Percentiles rank a stretch among this genome's conserved stretches.
Evolutionary conservation across 164 flowering plant species (phyloP).

Genomic region (Platanus orientalis): DNA sequence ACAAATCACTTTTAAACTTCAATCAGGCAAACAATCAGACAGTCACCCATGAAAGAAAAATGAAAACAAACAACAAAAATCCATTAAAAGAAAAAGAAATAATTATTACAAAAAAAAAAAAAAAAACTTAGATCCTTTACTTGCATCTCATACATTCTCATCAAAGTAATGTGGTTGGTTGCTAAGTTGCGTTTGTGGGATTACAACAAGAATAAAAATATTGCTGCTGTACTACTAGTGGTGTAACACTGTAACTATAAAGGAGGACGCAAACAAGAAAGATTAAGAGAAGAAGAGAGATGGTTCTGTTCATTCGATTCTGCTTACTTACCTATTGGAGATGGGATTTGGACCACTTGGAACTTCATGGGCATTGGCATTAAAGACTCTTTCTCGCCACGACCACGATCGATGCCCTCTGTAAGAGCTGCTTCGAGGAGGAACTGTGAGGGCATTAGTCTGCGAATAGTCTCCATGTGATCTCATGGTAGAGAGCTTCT

Average conservation of each 20-base stretch:
- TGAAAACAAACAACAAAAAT: not conserved
- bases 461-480: slow-evolving; percentile 7
- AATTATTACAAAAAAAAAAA: not conserved
- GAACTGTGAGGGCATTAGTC: not conserved
- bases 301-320: not conserved
- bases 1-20: not conserved
- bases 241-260: not conserved
- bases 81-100: not conserved
- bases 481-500: not conserved
- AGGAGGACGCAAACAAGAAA: not conserved
- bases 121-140: not conserved
- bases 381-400: slow-evolving; percentile 19
- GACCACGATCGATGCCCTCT: slow-evolving; percentile 11
- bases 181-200: not conserved
- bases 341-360: slow-evolving; percentile 62
- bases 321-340: slow-evolving; percentile 35
- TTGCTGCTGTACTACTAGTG: not conserved
- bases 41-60: not conserved
- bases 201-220: not conserved
- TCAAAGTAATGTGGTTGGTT: not conserved
- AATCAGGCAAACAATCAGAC: not conserved
- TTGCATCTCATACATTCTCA: not conserved
- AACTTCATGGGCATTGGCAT: slow-evolving; percentile 44
- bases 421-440: slow-evolving; percentile 7
- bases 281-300: not conserved